Conservation (phyloP, 345 rosid genomes). For the Moricandia moricandioides region DNA sequence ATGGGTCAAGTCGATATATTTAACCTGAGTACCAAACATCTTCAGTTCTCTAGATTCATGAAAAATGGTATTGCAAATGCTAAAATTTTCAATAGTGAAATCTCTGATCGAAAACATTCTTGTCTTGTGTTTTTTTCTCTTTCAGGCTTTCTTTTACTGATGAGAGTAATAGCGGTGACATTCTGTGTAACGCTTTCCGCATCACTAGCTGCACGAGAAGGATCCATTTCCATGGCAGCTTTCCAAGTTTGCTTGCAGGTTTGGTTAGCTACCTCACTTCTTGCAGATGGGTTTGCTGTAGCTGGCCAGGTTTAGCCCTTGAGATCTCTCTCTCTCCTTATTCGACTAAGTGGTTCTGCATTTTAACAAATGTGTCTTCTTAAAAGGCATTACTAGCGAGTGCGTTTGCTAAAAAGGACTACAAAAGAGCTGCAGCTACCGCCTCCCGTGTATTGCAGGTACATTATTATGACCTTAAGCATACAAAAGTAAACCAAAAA, state of each 20-base stretch:
- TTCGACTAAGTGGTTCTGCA: neutral
- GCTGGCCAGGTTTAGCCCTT: constrained; percentile 79
- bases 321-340: neutral
- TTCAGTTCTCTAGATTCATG: constrained; percentile 68
- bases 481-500: neutral
- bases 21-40: constrained; percentile 57
- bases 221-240: constrained; percentile 86
- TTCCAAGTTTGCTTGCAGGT: constrained; percentile 98
- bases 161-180: constrained; percentile 86
- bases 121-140: neutral
- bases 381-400: constrained; percentile 80
- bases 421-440: constrained; percentile 60
- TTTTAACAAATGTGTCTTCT: neutral
- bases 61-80: constrained; percentile 51
- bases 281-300: constrained; percentile 91
- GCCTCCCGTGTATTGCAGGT: constrained; percentile 93
- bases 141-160: constrained; percentile 72
- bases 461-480: neutral
- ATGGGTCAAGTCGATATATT: constrained; percentile 64
- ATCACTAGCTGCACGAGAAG: constrained; percentile 86
- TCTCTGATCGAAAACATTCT: neutral
- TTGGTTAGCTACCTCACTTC: constrained; percentile 93
- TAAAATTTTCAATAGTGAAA: neutral
- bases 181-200: constrained; percentile 92
- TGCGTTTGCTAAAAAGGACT: constrained; percentile 72